Evolutionary conservation across 805 yeast species (phyloP), one percentile per base, ranked within the genome.

Genomic region (Cyberlindnera saturnus): DNA sequence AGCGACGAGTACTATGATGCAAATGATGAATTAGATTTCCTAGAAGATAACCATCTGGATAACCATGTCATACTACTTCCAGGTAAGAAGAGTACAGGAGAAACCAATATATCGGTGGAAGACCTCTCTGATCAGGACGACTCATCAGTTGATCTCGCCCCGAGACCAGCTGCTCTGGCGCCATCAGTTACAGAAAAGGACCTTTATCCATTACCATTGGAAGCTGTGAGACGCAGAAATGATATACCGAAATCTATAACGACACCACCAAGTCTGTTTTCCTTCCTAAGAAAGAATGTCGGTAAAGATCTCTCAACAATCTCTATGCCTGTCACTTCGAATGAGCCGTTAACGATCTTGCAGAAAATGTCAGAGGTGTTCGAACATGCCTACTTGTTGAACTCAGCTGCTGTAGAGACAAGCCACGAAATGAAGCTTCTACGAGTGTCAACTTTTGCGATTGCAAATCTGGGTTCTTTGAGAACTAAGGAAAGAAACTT

Each of bases 251-350:
- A 68, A n/a, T 74, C 86, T 41, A 69, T 66, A 0, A 73, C 80
- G 30, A 66, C 79, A 0, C 98, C 98, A 3, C 96, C 96, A 10
- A 83, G 93, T 49, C 63, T 91, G 31, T 67, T 91, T 43, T 75
- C 87, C 1, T 78, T 89, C 53, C 71, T 93, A 39, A 74, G 96
- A 45, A 90, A 90, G 61, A 89, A 88, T 53, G 93, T 91, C 10
- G 97, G 97, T 17, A 91, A 90, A 57, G 98, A 91, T 62, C 61
- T 93, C 44, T 73, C 89, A 0, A 73, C 88, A 1, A 75, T 90
- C 36, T 81, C 96, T 0, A 89, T 91, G 90, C 99, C 99, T 1
- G 96, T 93, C 7, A 81, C 93, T 1, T 76, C 89, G 42, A 93
- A 93, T 65, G 99, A 93, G 63, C 99, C 99, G 0, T 60, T 91